Percentiles rank a stretch among this genome's conserved stretches.
Conservation (phyloP, 441 rosid genomes). For the Flueggea neowawraea region DNA sequence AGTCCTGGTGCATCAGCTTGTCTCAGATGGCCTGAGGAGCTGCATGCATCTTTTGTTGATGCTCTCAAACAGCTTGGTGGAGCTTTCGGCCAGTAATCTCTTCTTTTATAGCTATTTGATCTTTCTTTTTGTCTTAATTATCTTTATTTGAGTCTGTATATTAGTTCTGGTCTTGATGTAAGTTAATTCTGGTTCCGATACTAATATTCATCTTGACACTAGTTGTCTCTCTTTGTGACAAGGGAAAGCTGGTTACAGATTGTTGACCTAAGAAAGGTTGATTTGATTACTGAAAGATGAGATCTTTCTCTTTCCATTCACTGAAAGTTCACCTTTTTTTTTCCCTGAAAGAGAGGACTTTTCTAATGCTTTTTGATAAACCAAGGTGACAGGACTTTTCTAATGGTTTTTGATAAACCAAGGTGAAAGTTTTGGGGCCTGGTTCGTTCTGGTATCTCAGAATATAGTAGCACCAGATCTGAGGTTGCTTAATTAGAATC, state of each 20-base stretch:
- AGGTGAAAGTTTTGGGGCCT: background rate
- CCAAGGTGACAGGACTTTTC: background rate
- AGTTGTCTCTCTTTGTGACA: background rate
- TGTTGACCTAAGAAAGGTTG: background rate
- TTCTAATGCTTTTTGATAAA: background rate
- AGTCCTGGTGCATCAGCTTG: background rate
- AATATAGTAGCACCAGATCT: background rate
- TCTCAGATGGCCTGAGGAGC: slow-evolving; percentile 26
- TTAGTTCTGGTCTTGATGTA: background rate
- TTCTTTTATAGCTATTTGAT: background rate
- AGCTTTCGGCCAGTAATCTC: slow-evolving; percentile 22
- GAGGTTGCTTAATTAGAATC: background rate
- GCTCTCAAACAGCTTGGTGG: slow-evolving; percentile 31
- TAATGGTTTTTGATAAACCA: background rate
- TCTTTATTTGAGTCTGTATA: too few species aligned
- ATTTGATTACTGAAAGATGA: background rate
- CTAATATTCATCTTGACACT: background rate
- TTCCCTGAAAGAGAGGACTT: too few species aligned
- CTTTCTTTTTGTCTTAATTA: background rate
- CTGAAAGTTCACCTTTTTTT: too few species aligned
- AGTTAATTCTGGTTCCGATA: background rate
- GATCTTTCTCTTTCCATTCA: too few species aligned
- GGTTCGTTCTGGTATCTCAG: background rate
- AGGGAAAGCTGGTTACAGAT: too few species aligned
- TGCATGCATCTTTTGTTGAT: slow-evolving; percentile 22